Percentiles rank a stretch among this genome's conserved stretches.
Evolutionary conservation across 2,329 filamentous ascomycete genomes (phyloP).

Genomic region (Sporothrix dimorphospora): DNA sequence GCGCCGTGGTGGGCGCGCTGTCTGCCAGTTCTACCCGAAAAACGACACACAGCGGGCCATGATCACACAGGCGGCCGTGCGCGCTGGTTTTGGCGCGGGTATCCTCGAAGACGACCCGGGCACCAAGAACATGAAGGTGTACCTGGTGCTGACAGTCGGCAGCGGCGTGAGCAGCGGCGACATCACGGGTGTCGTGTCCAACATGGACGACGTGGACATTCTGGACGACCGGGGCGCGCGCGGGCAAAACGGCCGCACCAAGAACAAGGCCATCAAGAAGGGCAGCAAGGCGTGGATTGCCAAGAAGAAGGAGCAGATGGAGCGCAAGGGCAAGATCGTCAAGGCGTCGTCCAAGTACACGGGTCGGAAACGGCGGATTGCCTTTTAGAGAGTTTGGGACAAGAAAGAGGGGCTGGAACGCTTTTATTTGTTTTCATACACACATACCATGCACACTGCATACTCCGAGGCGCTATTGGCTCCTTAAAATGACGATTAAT

Average conservation of each 20-base stretch:
- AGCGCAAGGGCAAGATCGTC: conserved; percentile 90
- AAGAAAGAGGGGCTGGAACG: background rate
- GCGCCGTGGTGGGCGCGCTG: conserved; percentile 81
- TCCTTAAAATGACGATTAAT: conserved; percentile 14
- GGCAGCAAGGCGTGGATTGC: conserved; percentile 83
- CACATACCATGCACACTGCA: conserved; percentile 18
- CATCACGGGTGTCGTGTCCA: conserved; percentile 86
- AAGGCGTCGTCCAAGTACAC: conserved; percentile 94
- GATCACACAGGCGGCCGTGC: conserved; percentile 88
- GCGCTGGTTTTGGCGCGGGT: conserved; percentile 93
- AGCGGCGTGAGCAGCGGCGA: conserved; percentile 65
- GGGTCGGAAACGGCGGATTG: conserved; percentile 78
- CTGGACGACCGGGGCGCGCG: conserved; percentile 67
- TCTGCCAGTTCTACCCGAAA: conserved; percentile 98
- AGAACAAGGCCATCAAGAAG: conserved; percentile 66
- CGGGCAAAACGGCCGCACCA: conserved; percentile 46
- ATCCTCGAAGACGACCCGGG: conserved; percentile 93
- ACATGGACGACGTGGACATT: conserved; percentile 86
- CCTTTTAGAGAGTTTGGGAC: conserved; percentile 58
- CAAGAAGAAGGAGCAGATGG: conserved; percentile 90
- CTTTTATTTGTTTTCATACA: background rate
- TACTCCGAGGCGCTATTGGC: background rate
- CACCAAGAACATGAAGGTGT: conserved; percentile 96
- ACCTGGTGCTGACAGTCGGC: conserved; percentile 90
- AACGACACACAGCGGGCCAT: conserved; percentile 89